phyloP scores from a whole-genome alignment of 441 rosid genomes.

The Daphne laureola region DNA sequence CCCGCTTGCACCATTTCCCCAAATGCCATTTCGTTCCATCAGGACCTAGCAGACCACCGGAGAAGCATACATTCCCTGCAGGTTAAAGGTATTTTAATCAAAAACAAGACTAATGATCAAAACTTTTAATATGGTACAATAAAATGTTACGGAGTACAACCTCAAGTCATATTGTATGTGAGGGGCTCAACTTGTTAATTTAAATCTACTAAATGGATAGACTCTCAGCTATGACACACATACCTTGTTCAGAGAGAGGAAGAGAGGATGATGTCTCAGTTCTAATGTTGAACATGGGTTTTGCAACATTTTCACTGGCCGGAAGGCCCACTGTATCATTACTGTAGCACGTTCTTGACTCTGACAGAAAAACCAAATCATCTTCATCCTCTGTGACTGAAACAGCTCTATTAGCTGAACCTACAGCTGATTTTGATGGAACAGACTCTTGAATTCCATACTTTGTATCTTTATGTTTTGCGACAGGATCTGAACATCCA shows the following conservation, averaged over 20 bases:
- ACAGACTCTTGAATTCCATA: constrained; percentile 11
- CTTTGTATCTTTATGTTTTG: constrained; percentile 15
- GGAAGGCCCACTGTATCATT: constrained; percentile 15
- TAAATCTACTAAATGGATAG: no score
- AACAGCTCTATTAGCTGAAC: constrained; percentile 13
- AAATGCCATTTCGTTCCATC: constrained; percentile 59
- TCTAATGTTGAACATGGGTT: constrained; percentile 38
- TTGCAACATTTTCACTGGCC: constrained; percentile 2
- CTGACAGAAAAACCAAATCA: constrained; percentile 6
- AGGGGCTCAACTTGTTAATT: not conserved
- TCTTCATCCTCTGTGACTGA: constrained; percentile 3
- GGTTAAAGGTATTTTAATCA: constrained; percentile 10
- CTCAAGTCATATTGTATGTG: not conserved
- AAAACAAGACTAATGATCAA: constrained; percentile 1
- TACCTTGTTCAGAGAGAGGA: constrained; percentile 47
- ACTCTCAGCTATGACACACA: no score
- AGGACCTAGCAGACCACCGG: constrained; percentile 68
- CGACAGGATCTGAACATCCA: constrained; percentile 17
- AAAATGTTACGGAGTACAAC: not conserved
- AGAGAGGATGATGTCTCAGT: constrained; percentile 26
- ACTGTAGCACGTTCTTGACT: constrained; percentile 12
- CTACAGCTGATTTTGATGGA: constrained; percentile 15
- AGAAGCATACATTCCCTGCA: constrained; percentile 49
- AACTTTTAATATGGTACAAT: not conserved
- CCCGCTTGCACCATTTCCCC: constrained; percentile 86